Evolutionary conservation across 1,139 yeast genomes (phyloP).

Genomic region (Diutina catenulata): DNA sequence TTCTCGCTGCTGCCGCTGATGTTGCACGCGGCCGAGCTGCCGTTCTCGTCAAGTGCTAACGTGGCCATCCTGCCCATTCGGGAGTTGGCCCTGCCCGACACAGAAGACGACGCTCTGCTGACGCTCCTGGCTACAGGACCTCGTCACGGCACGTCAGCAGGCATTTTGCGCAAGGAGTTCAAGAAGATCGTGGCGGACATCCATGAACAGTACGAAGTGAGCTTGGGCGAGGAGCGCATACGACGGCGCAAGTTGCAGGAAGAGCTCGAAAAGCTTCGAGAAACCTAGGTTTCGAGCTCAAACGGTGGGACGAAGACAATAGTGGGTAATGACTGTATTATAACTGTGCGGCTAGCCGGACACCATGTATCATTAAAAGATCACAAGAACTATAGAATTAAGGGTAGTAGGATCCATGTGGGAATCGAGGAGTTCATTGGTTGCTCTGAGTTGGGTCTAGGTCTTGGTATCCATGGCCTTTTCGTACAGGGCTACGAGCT

Average conservation of each 20-base stretch:
- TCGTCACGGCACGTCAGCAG: constrained; percentile 16
- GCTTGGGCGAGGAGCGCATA: constrained; percentile 44
- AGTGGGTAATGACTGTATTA: too few relatives aligned
- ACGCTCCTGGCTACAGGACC: background rate
- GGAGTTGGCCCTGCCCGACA: background rate
- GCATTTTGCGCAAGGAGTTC: constrained; percentile 58
- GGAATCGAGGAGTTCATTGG: too few relatives aligned
- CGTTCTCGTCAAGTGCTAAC: background rate
- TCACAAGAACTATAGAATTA: too few relatives aligned
- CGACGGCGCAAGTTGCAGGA: constrained; percentile 34
- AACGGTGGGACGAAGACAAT: too few relatives aligned
- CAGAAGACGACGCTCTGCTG: constrained; percentile 1
- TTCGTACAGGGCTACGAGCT: too few relatives aligned
- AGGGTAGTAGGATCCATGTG: too few relatives aligned
- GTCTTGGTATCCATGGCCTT: too few relatives aligned
- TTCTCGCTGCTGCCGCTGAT: background rate
- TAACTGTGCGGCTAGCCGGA: too few relatives aligned
- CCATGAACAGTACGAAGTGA: constrained; percentile 48
- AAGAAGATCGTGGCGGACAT: constrained; percentile 54
- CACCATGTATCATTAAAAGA: too few relatives aligned
- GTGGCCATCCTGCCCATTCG: background rate
- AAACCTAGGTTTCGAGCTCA: too few relatives aligned
- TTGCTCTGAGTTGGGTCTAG: too few relatives aligned
- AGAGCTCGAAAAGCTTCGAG: constrained; percentile 5
- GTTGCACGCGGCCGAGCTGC: background rate